These are phyloP conservation scores for Pseudocohnilembus persalinus DNA, from an alignment of 169 alveolate species.

Conservation along the genomic window DNA sequence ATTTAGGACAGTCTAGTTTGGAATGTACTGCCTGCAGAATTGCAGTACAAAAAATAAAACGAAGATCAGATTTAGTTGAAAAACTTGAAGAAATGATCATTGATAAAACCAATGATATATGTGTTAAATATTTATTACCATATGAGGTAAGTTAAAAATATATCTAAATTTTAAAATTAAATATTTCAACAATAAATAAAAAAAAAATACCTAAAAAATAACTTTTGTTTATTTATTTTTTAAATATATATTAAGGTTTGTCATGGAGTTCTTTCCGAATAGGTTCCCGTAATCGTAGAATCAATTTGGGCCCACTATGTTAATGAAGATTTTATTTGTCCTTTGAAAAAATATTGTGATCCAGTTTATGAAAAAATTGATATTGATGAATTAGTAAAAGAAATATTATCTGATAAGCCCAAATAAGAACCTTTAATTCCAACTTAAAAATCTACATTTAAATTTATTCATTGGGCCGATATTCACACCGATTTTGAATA, in stretches of 20 bases:
- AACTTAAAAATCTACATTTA: constrained; percentile 30
- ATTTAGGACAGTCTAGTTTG: no score
- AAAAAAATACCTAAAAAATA: no score
- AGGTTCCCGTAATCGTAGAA: background rate
- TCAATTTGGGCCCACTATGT: constrained; percentile 12
- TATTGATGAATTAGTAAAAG: constrained; percentile 36
- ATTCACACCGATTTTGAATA: constrained; percentile 73
- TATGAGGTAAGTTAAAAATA: no score
- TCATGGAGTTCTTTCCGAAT: background rate
- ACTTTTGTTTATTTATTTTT: no score
- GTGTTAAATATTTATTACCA: no score
- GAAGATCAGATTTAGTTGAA: no score
- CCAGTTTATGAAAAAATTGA: constrained; percentile 33
- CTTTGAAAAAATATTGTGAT: constrained; percentile 1
- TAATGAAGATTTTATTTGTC: constrained; percentile 14
- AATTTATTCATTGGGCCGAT: constrained; percentile 74
- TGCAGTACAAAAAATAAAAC: no score
- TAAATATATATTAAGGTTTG: background rate
- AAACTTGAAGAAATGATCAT: no score
- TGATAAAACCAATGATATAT: no score
- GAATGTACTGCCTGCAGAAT: no score
- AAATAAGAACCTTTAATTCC: constrained; percentile 18
- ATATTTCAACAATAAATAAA: no score
- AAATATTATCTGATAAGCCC: constrained; percentile 31
- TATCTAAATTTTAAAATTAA: no score